Evolutionary conservation across 1,284 basidiomycete species (phyloP).

Genomic region (Moesziomyces parantarcticus): DNA sequence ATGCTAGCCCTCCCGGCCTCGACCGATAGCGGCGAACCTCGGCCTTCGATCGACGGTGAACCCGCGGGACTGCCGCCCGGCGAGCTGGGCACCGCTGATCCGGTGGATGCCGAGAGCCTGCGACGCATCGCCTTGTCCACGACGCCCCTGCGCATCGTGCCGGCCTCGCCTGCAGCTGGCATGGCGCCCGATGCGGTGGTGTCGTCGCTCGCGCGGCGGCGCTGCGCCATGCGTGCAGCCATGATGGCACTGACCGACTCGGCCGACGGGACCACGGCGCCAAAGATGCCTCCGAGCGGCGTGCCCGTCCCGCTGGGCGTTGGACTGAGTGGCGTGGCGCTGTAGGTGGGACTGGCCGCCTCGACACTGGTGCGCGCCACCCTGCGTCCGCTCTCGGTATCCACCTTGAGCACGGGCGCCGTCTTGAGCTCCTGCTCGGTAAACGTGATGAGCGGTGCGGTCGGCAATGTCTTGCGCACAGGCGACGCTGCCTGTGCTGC

Average conservation of each 20-base stretch:
- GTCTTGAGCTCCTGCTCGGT: constrained; percentile 23
- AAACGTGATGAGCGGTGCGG: constrained; percentile 40
- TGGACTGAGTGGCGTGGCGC: constrained; percentile 15
- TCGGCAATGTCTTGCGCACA: constrained; percentile 13
- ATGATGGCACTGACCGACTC: constrained; percentile 13
- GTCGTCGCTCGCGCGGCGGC: constrained; percentile 30
- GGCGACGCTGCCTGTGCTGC: constrained; percentile 16
- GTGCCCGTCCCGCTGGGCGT: constrained; percentile 25
- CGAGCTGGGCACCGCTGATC: constrained; percentile 3
- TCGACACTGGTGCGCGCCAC: background rate
- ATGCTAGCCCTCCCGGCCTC: background rate
- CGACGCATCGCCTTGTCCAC: constrained; percentile 21
- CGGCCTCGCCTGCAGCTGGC: background rate
- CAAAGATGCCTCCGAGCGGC: constrained; percentile 29
- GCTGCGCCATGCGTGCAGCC: constrained; percentile 28
- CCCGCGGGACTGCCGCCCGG: constrained; percentile 1
- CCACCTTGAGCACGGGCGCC: constrained; percentile 16
- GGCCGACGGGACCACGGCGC: constrained; percentile 8
- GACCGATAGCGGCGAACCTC: background rate
- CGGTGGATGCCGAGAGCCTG: constrained; percentile 14
- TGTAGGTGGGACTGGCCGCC: background rate
- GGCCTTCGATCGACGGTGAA: background rate
- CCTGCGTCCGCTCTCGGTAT: constrained; percentile 21
- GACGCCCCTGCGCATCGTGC: background rate
- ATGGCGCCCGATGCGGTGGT: background rate